Base-by-base conservation (phyloP, 176 grass and related monocot species). In the Lolium rigidum region DNA sequence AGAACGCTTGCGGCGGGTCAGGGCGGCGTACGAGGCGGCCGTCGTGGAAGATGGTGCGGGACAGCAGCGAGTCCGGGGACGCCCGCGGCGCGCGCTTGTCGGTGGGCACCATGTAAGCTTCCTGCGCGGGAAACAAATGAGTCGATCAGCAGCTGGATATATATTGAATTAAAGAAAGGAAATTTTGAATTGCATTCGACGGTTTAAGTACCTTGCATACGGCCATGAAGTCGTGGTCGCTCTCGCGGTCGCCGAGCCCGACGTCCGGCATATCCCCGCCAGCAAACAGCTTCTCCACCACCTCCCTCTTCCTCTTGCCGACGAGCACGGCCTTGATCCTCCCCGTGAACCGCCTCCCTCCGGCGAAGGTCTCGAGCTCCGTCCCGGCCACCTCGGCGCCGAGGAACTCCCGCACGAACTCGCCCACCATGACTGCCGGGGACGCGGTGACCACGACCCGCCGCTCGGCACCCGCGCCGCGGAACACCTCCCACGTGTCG, bases 141-240 rank as follows among this genome's bases (percentile, higher is more conserved):
- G 61, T 47, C 46, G n/a, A n/a, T n/a, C n/a, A n/a, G n/a, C n/a
- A n/a, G n/a, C n/a, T n/a, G n/a, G n/a, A n/a, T n/a, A n/a, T n/a
- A n/a, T n/a, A 35, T 35, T 64, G 61, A 28, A 14, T 64, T 26
- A 6, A 64, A 28, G 61, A 64, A 64, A 64, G 13, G 4, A 14
- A 64, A 64, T 22, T 10, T 28, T 26, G 22, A 22, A 14, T 25
- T 24, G 60, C 10, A 24, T 64, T 64, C 11, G 4, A 64, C 26
- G 24, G 24, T 26, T 26, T 90, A 94, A 35, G 31, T 35, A 35
- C 93, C 91, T 95, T 95, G 90, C 94, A 98, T 28, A 98, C n/a
- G 20, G 90, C 92, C 97, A 98, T 92, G 82, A 98, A 96, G 47
- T 96, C 90, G 58, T 94, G 94, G 79, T 98, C 97, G 64, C 94